A percentile compares a stretch with the other conserved stretches of the same genome.
Evolutionary conservation across 305 asterid genomes (phyloP).

Genomic region (Nicotiana rustica): DNA sequence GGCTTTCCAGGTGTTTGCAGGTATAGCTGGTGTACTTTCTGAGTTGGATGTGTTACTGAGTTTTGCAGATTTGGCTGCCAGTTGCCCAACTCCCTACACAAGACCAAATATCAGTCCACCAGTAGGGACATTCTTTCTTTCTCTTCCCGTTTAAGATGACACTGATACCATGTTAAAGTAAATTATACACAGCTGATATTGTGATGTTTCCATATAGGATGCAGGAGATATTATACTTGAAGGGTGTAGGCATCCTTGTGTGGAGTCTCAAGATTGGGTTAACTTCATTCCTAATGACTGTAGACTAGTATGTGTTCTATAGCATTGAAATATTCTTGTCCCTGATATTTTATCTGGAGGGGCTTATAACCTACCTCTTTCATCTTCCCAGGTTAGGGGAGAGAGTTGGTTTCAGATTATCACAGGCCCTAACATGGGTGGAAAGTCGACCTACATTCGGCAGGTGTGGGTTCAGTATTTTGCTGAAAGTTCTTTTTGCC

Average conservation of each 20-base stretch:
- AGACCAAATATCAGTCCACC: constrained; percentile 83
- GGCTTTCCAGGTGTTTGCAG: constrained; percentile 75
- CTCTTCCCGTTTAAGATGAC: not conserved
- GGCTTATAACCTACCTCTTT: constrained; percentile 37
- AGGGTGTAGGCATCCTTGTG: constrained; percentile 99
- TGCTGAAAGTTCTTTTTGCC: constrained; percentile 32
- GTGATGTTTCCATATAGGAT: constrained; percentile 56
- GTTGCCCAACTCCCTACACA: constrained; percentile 83
- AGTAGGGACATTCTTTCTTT: constrained; percentile 50
- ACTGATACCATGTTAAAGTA: not conserved
- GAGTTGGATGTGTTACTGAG: constrained; percentile 95
- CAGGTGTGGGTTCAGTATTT: constrained; percentile 62
- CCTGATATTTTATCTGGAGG: constrained; percentile 22
- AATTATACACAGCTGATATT: constrained; percentile 16
- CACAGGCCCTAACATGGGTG: constrained; percentile 99
- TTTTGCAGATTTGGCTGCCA: constrained; percentile 97
- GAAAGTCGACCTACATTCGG: constrained; percentile 93
- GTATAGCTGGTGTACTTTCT: constrained; percentile 75
- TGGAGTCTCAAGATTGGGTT: constrained; percentile 99
- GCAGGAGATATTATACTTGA: constrained; percentile 85
- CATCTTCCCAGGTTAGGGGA: constrained; percentile 72
- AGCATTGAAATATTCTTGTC: constrained; percentile 1
- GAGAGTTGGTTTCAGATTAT: constrained; percentile 97
- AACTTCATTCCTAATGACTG: constrained; percentile 95
- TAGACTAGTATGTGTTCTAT: constrained; percentile 71